phyloP scores from a whole-genome alignment of 202 grass and related monocot genomes.

The Dendrocalamus latiflorus region DNA sequence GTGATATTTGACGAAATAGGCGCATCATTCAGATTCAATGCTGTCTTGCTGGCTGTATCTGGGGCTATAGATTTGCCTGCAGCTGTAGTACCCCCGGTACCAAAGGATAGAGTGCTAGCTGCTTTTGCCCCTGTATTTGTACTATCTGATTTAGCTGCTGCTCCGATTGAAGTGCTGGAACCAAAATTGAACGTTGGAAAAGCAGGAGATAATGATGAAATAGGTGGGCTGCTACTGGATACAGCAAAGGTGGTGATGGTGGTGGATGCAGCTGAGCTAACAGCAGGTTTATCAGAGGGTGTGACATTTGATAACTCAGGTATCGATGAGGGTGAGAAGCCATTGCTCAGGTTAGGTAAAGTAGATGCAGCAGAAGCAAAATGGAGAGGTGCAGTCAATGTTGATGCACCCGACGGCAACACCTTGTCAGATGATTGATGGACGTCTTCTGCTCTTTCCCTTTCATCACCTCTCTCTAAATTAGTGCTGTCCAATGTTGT shows the following conservation, averaged over 20 bases:
- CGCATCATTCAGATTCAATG: not conserved
- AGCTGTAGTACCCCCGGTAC: constrained; percentile 21
- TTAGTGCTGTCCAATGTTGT: constrained; percentile 11
- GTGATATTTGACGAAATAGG: constrained; percentile 5
- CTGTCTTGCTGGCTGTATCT: constrained; percentile 30
- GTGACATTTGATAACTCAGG: constrained; percentile 29
- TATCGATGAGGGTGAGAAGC: constrained; percentile 30
- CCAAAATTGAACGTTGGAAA: constrained; percentile 33
- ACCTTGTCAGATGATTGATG: constrained; percentile 47
- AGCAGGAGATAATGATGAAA: constrained; percentile 24
- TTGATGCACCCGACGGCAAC: constrained; percentile 17
- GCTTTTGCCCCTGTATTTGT: constrained; percentile 29
- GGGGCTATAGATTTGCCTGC: constrained; percentile 16
- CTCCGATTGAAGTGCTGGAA: constrained; percentile 17
- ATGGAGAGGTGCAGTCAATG: constrained; percentile 25
- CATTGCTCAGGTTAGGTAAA: constrained; percentile 57
- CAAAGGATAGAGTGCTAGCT: constrained; percentile 18
- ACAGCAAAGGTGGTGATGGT: constrained; percentile 18
- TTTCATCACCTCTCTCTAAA: constrained; percentile 35
- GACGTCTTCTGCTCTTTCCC: constrained; percentile 20
- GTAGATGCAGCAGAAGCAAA: constrained; percentile 48
- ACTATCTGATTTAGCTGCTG: constrained; percentile 29
- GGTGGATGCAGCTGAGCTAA: constrained; percentile 30
- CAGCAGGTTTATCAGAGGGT: constrained; percentile 29
- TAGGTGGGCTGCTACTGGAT: constrained; percentile 30